Conservation (phyloP, 257 asterid species). For the Nyctanthes arbortristis region DNA sequence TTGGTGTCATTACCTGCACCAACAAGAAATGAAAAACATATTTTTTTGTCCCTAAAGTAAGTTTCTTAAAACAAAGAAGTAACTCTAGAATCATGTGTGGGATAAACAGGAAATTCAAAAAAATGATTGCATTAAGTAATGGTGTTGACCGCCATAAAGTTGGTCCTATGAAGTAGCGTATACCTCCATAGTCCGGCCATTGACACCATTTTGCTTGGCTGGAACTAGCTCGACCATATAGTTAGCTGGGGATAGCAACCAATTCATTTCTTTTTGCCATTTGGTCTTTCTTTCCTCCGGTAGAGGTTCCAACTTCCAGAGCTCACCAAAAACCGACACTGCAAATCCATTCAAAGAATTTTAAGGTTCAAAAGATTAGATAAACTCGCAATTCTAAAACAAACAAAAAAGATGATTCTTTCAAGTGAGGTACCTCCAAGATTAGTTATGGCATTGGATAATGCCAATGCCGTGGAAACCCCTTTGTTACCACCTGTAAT, state of each 20-base stretch:
- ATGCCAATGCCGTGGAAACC: constrained; percentile 64
- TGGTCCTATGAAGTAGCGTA: not conserved
- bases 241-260: constrained; percentile 88
- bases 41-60: not conserved
- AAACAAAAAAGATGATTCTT: not conserved
- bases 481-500: constrained; percentile 77
- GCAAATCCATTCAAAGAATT: constrained; percentile 24
- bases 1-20: constrained; percentile 84
- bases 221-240: constrained; percentile 96
- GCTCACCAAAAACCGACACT: constrained; percentile 96
- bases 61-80: not conserved
- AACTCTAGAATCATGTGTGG: not conserved
- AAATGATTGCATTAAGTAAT: too few relatives aligned
- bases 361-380: not conserved
- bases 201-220: constrained; percentile 62
- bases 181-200: constrained; percentile 86
- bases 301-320: constrained; percentile 95
- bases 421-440: constrained; percentile 56
- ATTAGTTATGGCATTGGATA: constrained; percentile 75
- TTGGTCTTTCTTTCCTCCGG: constrained; percentile 69
- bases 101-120: not conserved
- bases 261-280: constrained; percentile 87
- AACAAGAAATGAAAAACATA: constrained; percentile 13
- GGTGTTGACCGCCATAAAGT: too few relatives aligned
- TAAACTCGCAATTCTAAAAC: not conserved